A percentile compares a stretch with the other conserved stretches of the same genome.
phyloP scores from a whole-genome alignment of 2,329 filamentous ascomycete genomes.

The Aspergillus quadrilineatus region DNA sequence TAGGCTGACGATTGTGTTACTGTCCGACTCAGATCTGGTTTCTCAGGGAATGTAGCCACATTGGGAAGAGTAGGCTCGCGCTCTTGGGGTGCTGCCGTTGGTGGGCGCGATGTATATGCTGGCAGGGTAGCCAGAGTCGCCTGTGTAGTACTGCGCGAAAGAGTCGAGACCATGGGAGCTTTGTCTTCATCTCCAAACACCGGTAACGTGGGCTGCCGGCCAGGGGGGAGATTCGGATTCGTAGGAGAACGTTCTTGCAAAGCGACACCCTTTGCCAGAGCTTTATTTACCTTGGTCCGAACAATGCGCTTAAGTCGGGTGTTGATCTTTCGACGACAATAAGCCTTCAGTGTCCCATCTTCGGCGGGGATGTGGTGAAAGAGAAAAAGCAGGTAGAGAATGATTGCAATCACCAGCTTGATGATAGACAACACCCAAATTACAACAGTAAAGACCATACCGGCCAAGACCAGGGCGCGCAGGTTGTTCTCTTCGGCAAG shows the following conservation, averaged over 20 bases:
- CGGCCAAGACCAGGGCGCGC: constrained; percentile 78
- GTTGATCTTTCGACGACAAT: constrained; percentile 91
- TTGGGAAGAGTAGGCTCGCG: constrained; percentile 42
- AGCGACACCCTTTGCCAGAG: constrained; percentile 71
- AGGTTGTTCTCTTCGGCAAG: constrained; percentile 72
- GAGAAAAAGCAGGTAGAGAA: constrained; percentile 85
- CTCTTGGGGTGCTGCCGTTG: constrained; percentile 46
- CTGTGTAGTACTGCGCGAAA: constrained; percentile 51
- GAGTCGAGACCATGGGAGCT: constrained; percentile 25
- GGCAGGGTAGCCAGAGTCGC: constrained; percentile 67
- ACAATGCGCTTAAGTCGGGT: constrained; percentile 81
- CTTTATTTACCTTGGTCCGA: constrained; percentile 81
- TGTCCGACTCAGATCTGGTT: constrained; percentile 41
- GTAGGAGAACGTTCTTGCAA: constrained; percentile 55
- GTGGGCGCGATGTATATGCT: constrained; percentile 60
- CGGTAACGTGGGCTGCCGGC: constrained; percentile 60
- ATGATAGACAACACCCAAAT: constrained; percentile 84
- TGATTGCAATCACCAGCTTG: constrained; percentile 66
- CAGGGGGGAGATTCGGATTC: constrained; percentile 31
- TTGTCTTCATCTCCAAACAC: constrained; percentile 52
- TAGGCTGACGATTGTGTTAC: constrained; percentile 52
- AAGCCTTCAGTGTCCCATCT: constrained; percentile 77
- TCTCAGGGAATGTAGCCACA: constrained; percentile 41
- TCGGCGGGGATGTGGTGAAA: constrained; percentile 85
- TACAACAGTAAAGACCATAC: constrained; percentile 89